phyloP scores from a whole-genome alignment of 352 stramenopile genomes.

The Pythium monospermum region DNA sequence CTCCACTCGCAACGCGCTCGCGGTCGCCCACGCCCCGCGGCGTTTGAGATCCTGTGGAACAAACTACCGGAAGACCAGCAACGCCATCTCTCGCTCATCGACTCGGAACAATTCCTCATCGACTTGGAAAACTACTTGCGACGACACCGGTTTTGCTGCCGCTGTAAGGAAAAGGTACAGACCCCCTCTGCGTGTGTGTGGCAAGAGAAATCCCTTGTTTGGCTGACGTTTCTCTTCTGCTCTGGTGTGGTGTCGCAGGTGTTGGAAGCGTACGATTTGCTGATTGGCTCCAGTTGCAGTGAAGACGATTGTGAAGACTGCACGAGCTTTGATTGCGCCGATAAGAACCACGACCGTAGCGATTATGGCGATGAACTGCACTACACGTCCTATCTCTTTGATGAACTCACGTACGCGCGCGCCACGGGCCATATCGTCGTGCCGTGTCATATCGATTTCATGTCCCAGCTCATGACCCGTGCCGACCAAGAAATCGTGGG shows the following conservation, averaged over 20 bases:
- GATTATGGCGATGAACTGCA: constrained; percentile 81
- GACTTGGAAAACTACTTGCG: constrained; percentile 81
- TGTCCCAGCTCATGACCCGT: constrained; percentile 79
- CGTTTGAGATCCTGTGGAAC: constrained; percentile 75
- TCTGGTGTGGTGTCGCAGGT: constrained; percentile 21
- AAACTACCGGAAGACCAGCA: constrained; percentile 77
- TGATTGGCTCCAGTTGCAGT: constrained; percentile 79
- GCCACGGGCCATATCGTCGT: constrained; percentile 79
- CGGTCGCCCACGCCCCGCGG: constrained; percentile 57
- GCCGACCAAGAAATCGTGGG: constrained; percentile 80
- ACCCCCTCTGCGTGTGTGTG: neutral
- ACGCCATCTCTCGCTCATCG: constrained; percentile 76
- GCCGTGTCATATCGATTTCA: constrained; percentile 81
- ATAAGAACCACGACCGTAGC: constrained; percentile 68
- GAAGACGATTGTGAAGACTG: constrained; percentile 86
- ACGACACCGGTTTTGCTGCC: constrained; percentile 83
- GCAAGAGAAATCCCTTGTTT: neutral
- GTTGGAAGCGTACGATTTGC: constrained; percentile 82
- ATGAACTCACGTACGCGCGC: constrained; percentile 79
- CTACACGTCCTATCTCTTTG: constrained; percentile 84
- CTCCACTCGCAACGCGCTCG: constrained; percentile 75
- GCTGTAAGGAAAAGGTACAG: constrained; percentile 79
- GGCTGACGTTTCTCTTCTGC: neutral
- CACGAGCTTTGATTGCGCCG: constrained; percentile 64
- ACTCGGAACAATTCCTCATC: constrained; percentile 84